Evolutionary conservation across 2,329 filamentous ascomycete genomes (phyloP).

Genomic region (Alternaria brassicicola): DNA sequence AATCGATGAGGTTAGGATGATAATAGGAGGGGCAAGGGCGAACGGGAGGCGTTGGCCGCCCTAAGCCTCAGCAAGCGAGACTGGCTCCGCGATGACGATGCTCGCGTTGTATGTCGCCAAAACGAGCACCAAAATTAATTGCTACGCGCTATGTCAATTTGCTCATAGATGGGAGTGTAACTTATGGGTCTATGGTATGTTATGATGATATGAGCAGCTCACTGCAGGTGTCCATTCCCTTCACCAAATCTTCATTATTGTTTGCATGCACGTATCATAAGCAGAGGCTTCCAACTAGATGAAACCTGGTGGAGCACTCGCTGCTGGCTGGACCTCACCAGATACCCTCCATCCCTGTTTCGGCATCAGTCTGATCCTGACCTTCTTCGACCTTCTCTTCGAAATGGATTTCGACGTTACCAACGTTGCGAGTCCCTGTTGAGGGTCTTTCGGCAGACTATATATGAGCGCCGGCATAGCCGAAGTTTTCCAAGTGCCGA

Average conservation of each 20-base stretch:
- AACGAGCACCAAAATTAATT: neutral
- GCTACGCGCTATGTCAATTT: neutral
- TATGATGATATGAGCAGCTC: neutral
- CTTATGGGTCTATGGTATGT: neutral
- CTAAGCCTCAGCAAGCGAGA: neutral
- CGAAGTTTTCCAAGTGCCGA: slow-evolving; percentile 39
- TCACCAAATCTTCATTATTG: slow-evolving; percentile 5
- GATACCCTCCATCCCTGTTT: slow-evolving; percentile 30
- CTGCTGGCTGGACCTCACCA: slow-evolving; percentile 1
- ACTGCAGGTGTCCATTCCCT: neutral
- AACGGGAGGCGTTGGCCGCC: neutral
- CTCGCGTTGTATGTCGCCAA: neutral
- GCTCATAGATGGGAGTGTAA: neutral
- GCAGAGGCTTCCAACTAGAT: neutral
- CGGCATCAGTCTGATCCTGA: slow-evolving; percentile 19
- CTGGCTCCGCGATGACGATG: neutral
- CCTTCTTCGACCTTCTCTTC: neutral
- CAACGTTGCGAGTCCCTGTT: neutral
- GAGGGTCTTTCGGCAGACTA: slow-evolving; percentile 21
- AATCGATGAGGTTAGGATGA: neutral
- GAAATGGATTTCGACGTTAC: neutral
- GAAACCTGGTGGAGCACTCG: neutral
- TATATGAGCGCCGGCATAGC: slow-evolving; percentile 32
- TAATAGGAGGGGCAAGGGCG: neutral
- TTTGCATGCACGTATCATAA: slow-evolving; percentile 2